Conservation (phyloP, 176 grass and related monocot species). For the Zea luxurians region DNA sequence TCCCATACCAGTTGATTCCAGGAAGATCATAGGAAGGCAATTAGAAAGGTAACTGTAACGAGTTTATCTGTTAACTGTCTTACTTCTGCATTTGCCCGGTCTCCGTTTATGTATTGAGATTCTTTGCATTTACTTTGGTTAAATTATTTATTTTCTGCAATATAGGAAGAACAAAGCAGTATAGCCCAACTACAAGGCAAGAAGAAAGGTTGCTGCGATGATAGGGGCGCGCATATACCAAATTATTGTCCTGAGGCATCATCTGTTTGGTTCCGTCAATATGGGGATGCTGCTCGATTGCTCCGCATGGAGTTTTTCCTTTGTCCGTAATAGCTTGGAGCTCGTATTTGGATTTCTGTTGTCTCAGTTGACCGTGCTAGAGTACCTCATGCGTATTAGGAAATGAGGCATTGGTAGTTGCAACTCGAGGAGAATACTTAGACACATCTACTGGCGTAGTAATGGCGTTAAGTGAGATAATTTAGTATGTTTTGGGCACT, state of each 20-base stretch:
- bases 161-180: constrained; percentile 44
- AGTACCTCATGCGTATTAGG: constrained; percentile 23
- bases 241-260: constrained; percentile 1
- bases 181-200: constrained; percentile 28
- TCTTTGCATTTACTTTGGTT: background rate
- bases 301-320: background rate
- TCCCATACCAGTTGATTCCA: constrained; percentile 60
- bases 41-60: constrained; percentile 49
- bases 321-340: background rate
- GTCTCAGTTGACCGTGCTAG: background rate
- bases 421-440: background rate
- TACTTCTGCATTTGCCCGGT: background rate
- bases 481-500: constrained; percentile 3
- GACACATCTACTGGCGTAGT: background rate
- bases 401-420: constrained; percentile 23
- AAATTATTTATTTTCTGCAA: constrained; percentile 17
- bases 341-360: background rate
- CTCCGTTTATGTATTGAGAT: background rate
- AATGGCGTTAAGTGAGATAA: background rate
- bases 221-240: background rate
- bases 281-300: background rate
- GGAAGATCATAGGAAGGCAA: constrained; percentile 55
- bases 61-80: constrained; percentile 27
- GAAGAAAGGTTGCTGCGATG: constrained; percentile 4
- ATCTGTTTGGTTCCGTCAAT: background rate